Evolutionary conservation across 106 monocot species (phyloP), one percentile per base, ranked within the genome.

Genomic region (Dendrobium catenatum): DNA sequence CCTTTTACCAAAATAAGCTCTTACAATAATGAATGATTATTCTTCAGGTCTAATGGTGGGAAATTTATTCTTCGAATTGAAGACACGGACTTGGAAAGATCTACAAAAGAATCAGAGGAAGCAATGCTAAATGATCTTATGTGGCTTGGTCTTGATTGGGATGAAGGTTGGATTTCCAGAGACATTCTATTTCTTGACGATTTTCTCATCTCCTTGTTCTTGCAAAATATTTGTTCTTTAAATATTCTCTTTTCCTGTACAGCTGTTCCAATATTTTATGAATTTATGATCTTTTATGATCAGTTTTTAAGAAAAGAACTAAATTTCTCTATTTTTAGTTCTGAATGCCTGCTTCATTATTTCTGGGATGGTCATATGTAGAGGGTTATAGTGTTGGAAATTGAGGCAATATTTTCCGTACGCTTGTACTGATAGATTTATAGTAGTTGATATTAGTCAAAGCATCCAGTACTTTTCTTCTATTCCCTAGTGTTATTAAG

Each of bases 91-190:
- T 82, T 93, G 81, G 92, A 90, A 86, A 89, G 92, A 79, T 93
- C 92, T 54, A 90, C 90, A 22, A 93, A 85, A 73, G 83, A 89
- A 72, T 93, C 92, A 1, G 92, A 93, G 86, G 92, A 93, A 76
- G 89, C 90, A 47, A 43, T 93, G 85, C 55, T 93, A 24, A 80
- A 85, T 48, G 92, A 93, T 83, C 85, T 93, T 56, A 77, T 85
- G n/a, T 93, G 92, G 92, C 90, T 93, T 82, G 92, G 92, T 59
- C 90, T 93, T 85, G 92, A 93, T 42, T 93, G 90, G 90, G 92
- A 93, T 85, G 92, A 93, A 93, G 92, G 92, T 93, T 27, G 16
- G 51, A 49, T 76, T 48, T 76, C 9, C 47, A 19, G 43, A 13
- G 5, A n/a, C 74, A 42, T 43, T 74, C 44, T 19, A 15, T 31